Conservation (phyloP, 306 rosid genomes). For the Pachyrhizus erosus region DNA sequence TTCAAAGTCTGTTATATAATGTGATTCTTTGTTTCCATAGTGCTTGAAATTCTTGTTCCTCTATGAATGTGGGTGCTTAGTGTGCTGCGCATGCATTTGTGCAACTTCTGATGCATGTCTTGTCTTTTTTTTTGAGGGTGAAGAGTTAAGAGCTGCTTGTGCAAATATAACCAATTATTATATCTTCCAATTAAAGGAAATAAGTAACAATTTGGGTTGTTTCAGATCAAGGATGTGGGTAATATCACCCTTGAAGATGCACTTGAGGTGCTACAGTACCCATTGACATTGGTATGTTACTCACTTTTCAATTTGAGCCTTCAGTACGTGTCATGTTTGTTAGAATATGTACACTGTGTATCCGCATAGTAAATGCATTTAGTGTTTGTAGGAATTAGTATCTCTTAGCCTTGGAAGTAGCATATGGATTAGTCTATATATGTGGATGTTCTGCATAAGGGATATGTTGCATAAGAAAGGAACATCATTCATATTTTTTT, state of each 20-base stretch:
- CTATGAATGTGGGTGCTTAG: constrained; percentile 7
- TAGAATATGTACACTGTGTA: not conserved
- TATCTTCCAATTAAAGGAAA: constrained; percentile 31
- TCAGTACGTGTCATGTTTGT: not conserved
- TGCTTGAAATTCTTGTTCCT: not conserved
- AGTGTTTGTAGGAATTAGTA: not conserved
- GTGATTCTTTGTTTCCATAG: constrained; percentile 22
- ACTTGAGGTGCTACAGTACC: constrained; percentile 71
- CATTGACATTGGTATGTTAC: constrained; percentile 80
- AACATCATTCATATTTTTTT: not conserved
- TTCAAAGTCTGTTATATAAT: not conserved
- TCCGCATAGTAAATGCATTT: not conserved
- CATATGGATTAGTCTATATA: not conserved
- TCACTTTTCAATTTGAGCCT: constrained; percentile 30
- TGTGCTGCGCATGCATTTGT: constrained; percentile 5
- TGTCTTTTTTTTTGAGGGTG: constrained; percentile 31
- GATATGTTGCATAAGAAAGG: not conserved
- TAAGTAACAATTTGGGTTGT: constrained; percentile 34
- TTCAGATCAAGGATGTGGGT: constrained; percentile 74
- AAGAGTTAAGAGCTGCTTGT: constrained; percentile 6
- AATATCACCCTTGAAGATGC: constrained; percentile 79
- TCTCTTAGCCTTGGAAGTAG: not conserved
- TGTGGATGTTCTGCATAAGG: not conserved
- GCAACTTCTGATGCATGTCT: constrained; percentile 33
- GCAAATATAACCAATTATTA: constrained; percentile 23